phyloP scores from a whole-genome alignment of 1,284 basidiomycete genomes.

The Naganishia albida region DNA sequence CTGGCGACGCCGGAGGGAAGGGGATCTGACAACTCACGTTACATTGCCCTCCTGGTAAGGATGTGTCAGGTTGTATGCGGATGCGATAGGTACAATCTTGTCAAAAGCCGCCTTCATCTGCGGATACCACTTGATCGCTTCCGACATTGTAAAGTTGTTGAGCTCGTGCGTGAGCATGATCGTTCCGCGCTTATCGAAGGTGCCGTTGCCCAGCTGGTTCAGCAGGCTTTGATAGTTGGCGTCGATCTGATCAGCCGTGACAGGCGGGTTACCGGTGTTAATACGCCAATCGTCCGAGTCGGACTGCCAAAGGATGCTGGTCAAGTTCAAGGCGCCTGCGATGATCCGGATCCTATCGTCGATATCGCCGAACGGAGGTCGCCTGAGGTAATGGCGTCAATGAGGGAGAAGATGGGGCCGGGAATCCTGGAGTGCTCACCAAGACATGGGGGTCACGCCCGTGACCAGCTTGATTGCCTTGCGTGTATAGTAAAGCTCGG shows the following conservation, averaged over 20 bases:
- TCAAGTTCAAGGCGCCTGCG: slow-evolving; percentile 56
- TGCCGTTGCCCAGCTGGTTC: slow-evolving; percentile 48
- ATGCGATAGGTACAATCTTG: slow-evolving; percentile 51
- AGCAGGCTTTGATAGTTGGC: slow-evolving; percentile 56
- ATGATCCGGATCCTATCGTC: slow-evolving; percentile 60
- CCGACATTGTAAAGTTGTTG: slow-evolving; percentile 54
- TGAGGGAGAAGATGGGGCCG: neutral
- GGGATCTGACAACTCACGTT: slow-evolving; percentile 43
- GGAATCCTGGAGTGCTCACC: slow-evolving; percentile 38
- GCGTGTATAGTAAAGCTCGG: slow-evolving; percentile 60
- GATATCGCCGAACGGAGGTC: slow-evolving; percentile 57
- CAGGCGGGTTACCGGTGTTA: slow-evolving; percentile 40
- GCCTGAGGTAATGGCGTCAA: slow-evolving; percentile 25
- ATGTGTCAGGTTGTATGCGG: slow-evolving; percentile 53
- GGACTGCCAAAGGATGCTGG: slow-evolving; percentile 58
- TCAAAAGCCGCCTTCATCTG: slow-evolving; percentile 46
- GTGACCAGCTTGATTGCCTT: slow-evolving; percentile 58
- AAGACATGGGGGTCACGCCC: slow-evolving; percentile 57
- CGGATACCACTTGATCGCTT: slow-evolving; percentile 46
- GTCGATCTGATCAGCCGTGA: slow-evolving; percentile 50
- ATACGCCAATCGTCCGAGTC: slow-evolving; percentile 57
- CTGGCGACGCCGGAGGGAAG: slow-evolving; percentile 40
- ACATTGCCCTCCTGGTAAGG: slow-evolving; percentile 56
- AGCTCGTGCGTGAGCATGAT: slow-evolving; percentile 57
- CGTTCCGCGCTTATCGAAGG: slow-evolving; percentile 50